phyloP scores from a whole-genome alignment of 805 yeast genomes.

The Ogataea methanolica region DNA sequence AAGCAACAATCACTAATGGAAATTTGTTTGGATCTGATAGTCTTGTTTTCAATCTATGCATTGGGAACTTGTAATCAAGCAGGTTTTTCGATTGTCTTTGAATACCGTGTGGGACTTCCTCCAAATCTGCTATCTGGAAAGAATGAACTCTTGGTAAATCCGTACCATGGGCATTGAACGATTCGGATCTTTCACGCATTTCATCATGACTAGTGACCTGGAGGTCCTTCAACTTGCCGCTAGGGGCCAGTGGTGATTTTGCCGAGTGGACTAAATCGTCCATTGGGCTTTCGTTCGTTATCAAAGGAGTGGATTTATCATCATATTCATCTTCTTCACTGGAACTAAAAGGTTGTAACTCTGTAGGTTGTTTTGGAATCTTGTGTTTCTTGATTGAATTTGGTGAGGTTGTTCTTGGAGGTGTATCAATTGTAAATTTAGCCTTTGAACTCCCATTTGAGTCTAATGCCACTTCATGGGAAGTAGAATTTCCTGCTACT shows the following conservation, averaged over 20 bases:
- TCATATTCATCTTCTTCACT: conserved; percentile 40
- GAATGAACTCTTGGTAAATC: conserved; percentile 41
- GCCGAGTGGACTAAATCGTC: too few relatives aligned
- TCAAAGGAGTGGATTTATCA: neutral
- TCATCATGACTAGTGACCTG: neutral
- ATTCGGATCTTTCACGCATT: conserved; percentile 25
- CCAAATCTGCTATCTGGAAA: conserved; percentile 83
- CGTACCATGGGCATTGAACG: conserved; percentile 22
- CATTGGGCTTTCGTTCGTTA: too few relatives aligned
- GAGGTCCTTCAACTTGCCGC: too few relatives aligned
- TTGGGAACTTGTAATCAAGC: conserved; percentile 74
- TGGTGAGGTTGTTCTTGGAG: conserved; percentile 34
- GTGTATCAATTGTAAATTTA: conserved; percentile 16
- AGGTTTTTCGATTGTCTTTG: conserved; percentile 77
- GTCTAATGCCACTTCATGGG: too few relatives aligned
- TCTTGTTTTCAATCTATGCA: conserved; percentile 72
- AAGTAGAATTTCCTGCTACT: too few relatives aligned
- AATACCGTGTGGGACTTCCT: conserved; percentile 95
- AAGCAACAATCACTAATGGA: conserved; percentile 93
- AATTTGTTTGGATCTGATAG: conserved; percentile 70
- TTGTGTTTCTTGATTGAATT: conserved; percentile 22
- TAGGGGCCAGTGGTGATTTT: neutral
- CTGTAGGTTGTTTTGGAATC: conserved; percentile 45
- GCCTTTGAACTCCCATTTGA: too few relatives aligned
- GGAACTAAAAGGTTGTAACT: conserved; percentile 52